Conservation (phyloP, 352 stramenopile species). For the Phytophthora boehmeriae region DNA sequence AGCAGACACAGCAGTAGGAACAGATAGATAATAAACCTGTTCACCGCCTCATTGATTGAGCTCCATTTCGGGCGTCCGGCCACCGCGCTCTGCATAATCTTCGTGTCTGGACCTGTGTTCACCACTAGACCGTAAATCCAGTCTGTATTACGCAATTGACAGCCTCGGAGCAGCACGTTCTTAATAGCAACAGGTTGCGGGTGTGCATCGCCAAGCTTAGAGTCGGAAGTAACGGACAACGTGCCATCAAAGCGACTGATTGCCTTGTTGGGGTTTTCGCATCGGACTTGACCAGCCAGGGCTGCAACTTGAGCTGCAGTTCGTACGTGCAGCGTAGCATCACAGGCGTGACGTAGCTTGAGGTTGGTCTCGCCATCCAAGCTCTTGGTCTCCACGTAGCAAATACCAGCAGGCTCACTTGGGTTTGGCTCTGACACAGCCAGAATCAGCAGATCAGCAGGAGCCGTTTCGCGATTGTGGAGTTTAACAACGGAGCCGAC, state of each 20-base stretch:
- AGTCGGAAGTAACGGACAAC: slow-evolving; percentile 41
- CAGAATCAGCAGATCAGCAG: slow-evolving; percentile 88
- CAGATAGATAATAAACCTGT: slow-evolving; percentile 82
- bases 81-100: slow-evolving; percentile 84
- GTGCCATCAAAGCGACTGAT: slow-evolving; percentile 83
- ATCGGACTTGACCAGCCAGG: slow-evolving; percentile 60
- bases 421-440: slow-evolving; percentile 71
- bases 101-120: slow-evolving; percentile 87
- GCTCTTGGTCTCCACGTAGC: slow-evolving; percentile 90
- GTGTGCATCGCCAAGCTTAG: slow-evolving; percentile 27
- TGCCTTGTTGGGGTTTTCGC: slow-evolving; percentile 80
- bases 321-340: slow-evolving; percentile 57
- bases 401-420: slow-evolving; percentile 68
- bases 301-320: slow-evolving; percentile 40
- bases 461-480: slow-evolving; percentile 76
- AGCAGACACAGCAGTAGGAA: slow-evolving; percentile 69
- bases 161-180: slow-evolving; percentile 90
- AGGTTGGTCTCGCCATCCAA: slow-evolving; percentile 92
- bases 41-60: slow-evolving; percentile 82
- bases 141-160: slow-evolving; percentile 88
- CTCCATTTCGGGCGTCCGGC: slow-evolving; percentile 76
- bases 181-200: slow-evolving; percentile 77
- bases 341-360: slow-evolving; percentile 80
- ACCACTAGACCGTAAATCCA: slow-evolving; percentile 90
- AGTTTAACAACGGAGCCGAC: slow-evolving; percentile 88